Base-by-base conservation (phyloP, 2,329 filamentous ascomycete species). In the Epichloe typhina region DNA sequence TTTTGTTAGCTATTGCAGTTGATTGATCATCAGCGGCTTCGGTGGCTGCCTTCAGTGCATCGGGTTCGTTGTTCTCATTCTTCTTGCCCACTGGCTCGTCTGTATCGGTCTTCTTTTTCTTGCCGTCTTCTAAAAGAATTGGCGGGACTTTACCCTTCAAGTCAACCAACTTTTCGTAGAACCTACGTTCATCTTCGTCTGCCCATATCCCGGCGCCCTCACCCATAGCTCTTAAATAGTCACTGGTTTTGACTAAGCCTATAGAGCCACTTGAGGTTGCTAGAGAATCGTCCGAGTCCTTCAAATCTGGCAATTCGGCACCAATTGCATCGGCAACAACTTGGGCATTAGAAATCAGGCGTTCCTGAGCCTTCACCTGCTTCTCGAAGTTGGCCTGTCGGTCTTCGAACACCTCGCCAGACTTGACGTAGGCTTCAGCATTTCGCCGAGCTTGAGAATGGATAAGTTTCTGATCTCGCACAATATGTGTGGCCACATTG, bases 151-250 rank as follows among this genome's bases (percentile, higher is more conserved):
- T 94, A 58, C 94, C 93, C 63, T 94, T 95, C 15, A 98, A 72
- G 63, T 98, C 93, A 12, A 95, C 86, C 11, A 98, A 69, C 56
- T 96, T 97, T 71, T 98, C 93, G 69, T 98, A 98, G 66, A 98
- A 98, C 54, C 93, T 86, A 53, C 93, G 83, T 68, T 98, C 91
- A 50, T 98, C 93, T 62, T 98, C 93, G 59, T 98, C 93, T 69
- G 96, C 90, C 93, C 93, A 98, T 55, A 98, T 97, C 0, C 93
- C 93, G 23, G 90, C 80, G 19, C 89, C 90, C 53, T 97, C 91
- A 21, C 84, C 85, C 64, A 94, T 87, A 12, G 89, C 90, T 38
- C 88, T 85, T 39, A 97, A 74, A 61, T 96, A 97, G 59, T 97
- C 91, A 0, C 88, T 88, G 11, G 90, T 86, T 69, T 96, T 97